Evolutionary conservation across 257 asterid genomes (phyloP).

Genomic region (Jaltomata sinuosa): DNA sequence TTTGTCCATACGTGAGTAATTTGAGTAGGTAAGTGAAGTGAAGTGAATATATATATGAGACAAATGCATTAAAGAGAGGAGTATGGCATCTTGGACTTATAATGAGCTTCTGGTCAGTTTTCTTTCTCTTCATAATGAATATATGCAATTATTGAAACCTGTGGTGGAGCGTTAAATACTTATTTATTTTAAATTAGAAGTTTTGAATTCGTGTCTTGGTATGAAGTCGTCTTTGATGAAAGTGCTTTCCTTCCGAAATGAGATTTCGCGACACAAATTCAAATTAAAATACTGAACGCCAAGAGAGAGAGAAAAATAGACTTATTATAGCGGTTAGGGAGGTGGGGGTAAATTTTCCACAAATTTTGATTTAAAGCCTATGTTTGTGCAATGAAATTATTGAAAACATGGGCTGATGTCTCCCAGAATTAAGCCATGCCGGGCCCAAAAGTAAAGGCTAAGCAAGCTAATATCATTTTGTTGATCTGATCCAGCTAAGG

Average conservation of each 20-base stretch:
- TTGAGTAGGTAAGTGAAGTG: neutral
- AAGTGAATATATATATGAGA: neutral
- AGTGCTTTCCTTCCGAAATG: neutral
- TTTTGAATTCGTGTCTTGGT: neutral
- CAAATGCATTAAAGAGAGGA: neutral
- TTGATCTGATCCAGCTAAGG: neutral
- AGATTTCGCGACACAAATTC: neutral
- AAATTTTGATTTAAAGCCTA: neutral
- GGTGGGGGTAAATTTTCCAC: neutral
- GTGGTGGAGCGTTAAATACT: neutral
- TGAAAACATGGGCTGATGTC: neutral
- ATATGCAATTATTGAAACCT: neutral
- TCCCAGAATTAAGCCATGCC: neutral
- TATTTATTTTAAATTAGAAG: too few species aligned
- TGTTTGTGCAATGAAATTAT: neutral
- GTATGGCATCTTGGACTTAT: neutral
- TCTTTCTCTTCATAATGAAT: neutral
- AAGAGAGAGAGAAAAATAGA: too few species aligned
- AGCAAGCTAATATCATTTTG: neutral
- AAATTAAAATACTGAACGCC: neutral
- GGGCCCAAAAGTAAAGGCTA: neutral
- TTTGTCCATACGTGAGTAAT: neutral
- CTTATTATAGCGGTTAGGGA: neutral
- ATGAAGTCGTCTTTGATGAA: neutral
- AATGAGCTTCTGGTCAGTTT: neutral